phyloP scores from a whole-genome alignment of 257 asterid genomes.

The Ballota nigra region DNA sequence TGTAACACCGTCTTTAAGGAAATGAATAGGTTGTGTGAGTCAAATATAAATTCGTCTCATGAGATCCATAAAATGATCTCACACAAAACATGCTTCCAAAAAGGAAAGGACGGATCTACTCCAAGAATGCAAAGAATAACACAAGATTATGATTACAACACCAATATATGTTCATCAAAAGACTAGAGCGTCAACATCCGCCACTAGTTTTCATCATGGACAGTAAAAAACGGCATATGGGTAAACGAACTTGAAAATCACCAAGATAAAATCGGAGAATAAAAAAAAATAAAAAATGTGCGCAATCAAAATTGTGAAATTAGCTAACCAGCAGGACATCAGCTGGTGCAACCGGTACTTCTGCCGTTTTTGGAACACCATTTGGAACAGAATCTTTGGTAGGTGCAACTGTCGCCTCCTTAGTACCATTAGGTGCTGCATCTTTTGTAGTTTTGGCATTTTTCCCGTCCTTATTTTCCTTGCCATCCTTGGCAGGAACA shows the following conservation, averaged over 20 bases:
- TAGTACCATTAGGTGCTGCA: slow-evolving; percentile 28
- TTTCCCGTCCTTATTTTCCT: slow-evolving; percentile 44
- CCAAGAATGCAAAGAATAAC: not conserved
- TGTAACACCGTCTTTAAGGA: no score
- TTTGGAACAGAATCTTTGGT: slow-evolving; percentile 43
- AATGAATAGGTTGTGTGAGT: no score
- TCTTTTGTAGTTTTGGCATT: slow-evolving; percentile 36
- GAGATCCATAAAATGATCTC: no score
- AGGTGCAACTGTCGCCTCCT: slow-evolving; percentile 39
- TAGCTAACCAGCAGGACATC: slow-evolving; percentile 38
- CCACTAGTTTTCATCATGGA: slow-evolving; percentile 4
- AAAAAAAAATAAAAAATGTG: not conserved
- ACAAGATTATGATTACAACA: slow-evolving; percentile 15
- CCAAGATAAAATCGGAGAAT: slow-evolving; percentile 8
- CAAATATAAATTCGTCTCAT: no score
- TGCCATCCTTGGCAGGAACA: slow-evolving; percentile 63
- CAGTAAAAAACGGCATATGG: slow-evolving; percentile 21
- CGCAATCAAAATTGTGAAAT: slow-evolving; percentile 10
- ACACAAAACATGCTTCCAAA: no score
- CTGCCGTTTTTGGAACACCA: slow-evolving; percentile 39
- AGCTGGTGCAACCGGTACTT: slow-evolving; percentile 39
- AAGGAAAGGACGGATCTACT: no score
- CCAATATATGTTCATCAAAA: slow-evolving; percentile 22
- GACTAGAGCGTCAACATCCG: slow-evolving; percentile 20
- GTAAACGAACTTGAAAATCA: not conserved